Evolutionary conservation across 805 yeast species (phyloP), one percentile per base, ranked within the genome.

Genomic region (Saccharomycopsis synnaedendra): DNA sequence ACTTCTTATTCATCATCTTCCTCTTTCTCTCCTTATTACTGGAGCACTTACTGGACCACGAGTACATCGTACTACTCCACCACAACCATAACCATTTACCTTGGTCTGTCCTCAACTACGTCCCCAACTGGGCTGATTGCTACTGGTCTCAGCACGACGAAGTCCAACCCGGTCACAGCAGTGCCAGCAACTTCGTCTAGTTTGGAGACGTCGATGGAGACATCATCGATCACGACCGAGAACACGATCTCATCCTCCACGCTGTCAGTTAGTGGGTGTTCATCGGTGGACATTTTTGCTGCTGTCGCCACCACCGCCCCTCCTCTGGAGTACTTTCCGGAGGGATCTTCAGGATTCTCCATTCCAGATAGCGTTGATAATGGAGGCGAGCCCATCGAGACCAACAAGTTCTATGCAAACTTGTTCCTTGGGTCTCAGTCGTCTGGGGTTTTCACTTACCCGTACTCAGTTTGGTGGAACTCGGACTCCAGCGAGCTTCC

Each of bases 361-460:
- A 58, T 78, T 38, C 78, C 82, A 19, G 55, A 54, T 3, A 76
- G 76, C 35, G 78, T 74, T 36, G 62, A 65, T 38, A 68, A 69
- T 50, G 59, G 63, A 43, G 54, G 53, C 7, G 53, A 52, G 6
- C 46, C 51, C 19, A 34, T 41, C 31, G 80, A 80, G 50, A 85
- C 94, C 3, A 85, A 85, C 61, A 84, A 85, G 58, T 85, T 85
- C 57, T 85, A 81, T 61, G 81, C 84, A 34, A 85, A 85, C 61
- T 63, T 85, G 60, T 62, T 84, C 6, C 69, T 85, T 36, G 88
- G 72, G 0, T 70, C 71, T 49, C 89, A 82, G 58, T 74, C 76
- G 1, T 66, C 73, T 48, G 85, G 90, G 0, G 74, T 78, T 0
- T 85, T 88, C 86, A 77, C 90, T 0, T 87, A 82, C 55, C 95